Conservation (phyloP, 805 yeast genomes). For the Vanderwaltozyma polyspora region DNA sequence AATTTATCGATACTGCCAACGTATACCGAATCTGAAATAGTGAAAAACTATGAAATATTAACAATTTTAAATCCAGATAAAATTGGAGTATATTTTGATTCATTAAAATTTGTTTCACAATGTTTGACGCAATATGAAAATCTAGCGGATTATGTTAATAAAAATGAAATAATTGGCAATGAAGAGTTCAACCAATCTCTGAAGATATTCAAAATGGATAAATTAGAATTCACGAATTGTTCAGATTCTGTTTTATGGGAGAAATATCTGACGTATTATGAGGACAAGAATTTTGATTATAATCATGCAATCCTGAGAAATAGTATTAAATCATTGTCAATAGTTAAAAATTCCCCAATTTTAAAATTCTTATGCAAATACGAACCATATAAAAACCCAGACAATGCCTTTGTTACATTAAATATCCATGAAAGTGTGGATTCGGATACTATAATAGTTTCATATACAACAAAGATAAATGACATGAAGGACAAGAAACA, state of each 20-base stretch:
- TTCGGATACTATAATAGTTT: slow-evolving; percentile 64
- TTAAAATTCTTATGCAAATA: slow-evolving; percentile 31
- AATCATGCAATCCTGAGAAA: slow-evolving; percentile 25
- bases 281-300: slow-evolving; percentile 4
- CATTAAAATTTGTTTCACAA: slow-evolving; percentile 39
- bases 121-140: slow-evolving; percentile 34
- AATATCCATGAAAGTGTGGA: slow-evolving; percentile 43
- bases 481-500: slow-evolving; percentile 36
- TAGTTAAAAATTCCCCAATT: slow-evolving; percentile 27
- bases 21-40: slow-evolving; percentile 40
- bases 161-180: slow-evolving; percentile 42
- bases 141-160: slow-evolving; percentile 36
- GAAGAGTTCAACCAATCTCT: slow-evolving; percentile 29
- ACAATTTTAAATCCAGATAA: slow-evolving; percentile 33
- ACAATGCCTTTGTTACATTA: slow-evolving; percentile 42
- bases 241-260: neutral
- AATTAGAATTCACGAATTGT: neutral
- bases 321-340: slow-evolving; percentile 31
- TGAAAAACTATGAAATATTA: slow-evolving; percentile 36
- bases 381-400: slow-evolving; percentile 32
- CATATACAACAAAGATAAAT: slow-evolving; percentile 50
- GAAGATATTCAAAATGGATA: neutral
- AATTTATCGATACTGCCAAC: slow-evolving; percentile 39
- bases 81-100: slow-evolving; percentile 45
- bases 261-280: slow-evolving; percentile 4